Percentiles rank a stretch among this genome's conserved stretches.
Evolutionary conservation across 2,329 filamentous ascomycete genomes (phyloP).

Genomic region (Tolypocladium endophyticum): DNA sequence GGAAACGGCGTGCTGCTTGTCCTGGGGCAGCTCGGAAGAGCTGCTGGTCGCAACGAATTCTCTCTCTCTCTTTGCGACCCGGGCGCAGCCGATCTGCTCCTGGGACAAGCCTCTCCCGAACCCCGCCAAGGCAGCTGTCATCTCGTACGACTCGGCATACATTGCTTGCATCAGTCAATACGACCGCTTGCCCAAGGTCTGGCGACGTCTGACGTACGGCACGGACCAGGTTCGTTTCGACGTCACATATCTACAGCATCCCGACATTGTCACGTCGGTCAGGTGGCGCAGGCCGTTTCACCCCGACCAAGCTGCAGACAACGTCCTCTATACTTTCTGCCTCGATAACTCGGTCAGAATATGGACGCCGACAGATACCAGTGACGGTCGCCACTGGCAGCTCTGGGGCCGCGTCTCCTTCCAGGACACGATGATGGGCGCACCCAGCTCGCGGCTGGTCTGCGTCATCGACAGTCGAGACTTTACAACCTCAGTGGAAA

Average conservation of each 20-base stretch:
- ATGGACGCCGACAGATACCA: conserved; percentile 69
- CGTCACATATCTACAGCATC: conserved; percentile 81
- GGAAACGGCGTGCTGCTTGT: conserved; percentile 43
- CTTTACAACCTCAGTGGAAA: conserved; percentile 67
- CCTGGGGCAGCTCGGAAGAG: conserved; percentile 82
- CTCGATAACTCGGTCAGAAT: conserved; percentile 70
- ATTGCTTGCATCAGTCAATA: conserved; percentile 72
- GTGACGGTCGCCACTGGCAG: conserved; percentile 60
- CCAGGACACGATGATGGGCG: conserved; percentile 52
- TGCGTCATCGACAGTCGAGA: conserved; percentile 78
- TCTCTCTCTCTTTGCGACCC: conserved; percentile 57
- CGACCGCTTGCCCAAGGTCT: conserved; percentile 83
- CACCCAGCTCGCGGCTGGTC: conserved; percentile 26
- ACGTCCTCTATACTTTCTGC: conserved; percentile 84
- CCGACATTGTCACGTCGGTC: conserved; percentile 65
- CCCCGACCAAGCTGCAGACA: conserved; percentile 67
- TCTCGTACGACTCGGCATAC: conserved; percentile 80
- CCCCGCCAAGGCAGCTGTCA: conserved; percentile 59
- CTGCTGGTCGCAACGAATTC: conserved; percentile 64
- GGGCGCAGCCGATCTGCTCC: conserved; percentile 39
- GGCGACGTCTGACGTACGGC: conserved; percentile 79
- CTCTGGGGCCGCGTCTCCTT: conserved; percentile 78
- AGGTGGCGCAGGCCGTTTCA: conserved; percentile 78
- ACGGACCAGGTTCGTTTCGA: conserved; percentile 79
- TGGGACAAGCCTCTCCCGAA: conserved; percentile 72